Percentiles rank a stretch among this genome's conserved stretches.
Conservation (phyloP, 441 rosid species). For the Geranium incanum region DNA sequence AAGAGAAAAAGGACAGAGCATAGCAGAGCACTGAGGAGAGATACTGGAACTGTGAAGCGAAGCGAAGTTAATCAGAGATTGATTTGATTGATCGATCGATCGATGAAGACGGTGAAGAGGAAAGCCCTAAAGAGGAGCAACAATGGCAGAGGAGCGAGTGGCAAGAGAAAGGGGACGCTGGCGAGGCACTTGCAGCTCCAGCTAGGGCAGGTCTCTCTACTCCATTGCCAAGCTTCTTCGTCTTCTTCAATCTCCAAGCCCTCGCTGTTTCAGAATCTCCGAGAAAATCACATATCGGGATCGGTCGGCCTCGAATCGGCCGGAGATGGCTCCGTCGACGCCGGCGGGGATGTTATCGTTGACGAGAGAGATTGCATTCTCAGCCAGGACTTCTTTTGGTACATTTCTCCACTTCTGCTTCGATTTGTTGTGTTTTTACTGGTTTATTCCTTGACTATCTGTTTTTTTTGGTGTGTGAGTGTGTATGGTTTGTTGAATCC, state of each 20-base stretch:
- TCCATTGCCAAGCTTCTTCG: slow-evolving; percentile 27
- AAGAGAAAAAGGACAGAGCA: not conserved
- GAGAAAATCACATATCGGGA: not conserved
- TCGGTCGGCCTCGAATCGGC: not conserved
- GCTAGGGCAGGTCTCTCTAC: slow-evolving; percentile 33
- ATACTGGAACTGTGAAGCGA: not conserved
- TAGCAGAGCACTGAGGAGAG: slow-evolving; percentile 1
- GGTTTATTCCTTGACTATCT: too few relatives aligned
- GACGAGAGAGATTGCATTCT: slow-evolving; percentile 45
- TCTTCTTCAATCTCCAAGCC: slow-evolving; percentile 22
- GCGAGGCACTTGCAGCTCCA: slow-evolving; percentile 38
- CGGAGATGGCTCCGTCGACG: not conserved
- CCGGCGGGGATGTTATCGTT: not conserved
- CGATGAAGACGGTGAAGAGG: slow-evolving; percentile 32
- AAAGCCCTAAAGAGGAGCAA: slow-evolving; percentile 34
- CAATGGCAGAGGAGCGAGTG: slow-evolving; percentile 22
- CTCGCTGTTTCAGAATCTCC: slow-evolving; percentile 32
- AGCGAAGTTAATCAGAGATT: not conserved
- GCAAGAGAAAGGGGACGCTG: slow-evolving; percentile 49
- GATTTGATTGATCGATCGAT: not conserved
- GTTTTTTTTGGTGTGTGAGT: not conserved
- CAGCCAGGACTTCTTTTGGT: slow-evolving; percentile 91
- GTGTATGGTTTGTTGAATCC: not conserved
- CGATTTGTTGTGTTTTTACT: not conserved
- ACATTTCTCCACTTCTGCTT: not conserved